Evolutionary conservation across 495 filamentous ascomycete genomes (phyloP), one percentile per base, ranked within the genome.

Genomic region (Glonium stellatum): DNA sequence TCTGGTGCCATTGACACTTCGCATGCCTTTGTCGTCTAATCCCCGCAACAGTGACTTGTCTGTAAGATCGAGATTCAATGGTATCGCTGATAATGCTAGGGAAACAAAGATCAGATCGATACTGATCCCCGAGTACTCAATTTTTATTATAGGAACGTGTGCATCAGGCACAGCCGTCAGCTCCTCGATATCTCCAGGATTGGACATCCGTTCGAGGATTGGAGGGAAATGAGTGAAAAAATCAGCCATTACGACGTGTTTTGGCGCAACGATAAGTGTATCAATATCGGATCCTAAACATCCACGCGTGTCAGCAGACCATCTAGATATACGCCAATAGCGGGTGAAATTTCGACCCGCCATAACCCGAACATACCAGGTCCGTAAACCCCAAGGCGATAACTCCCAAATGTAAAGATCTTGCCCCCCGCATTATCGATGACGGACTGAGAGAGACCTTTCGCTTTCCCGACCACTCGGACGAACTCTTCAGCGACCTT

Each of bases 331-430:
- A 22, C 46, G 23, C 4, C 46, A 57, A 22, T 21, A 50, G 19
- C 25, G 19, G 1, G n/a, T n/a, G 10, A 21, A 51, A 31, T 41
- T n/a, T 23, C 11, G 18, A 37, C 8, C 27, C 4, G 8, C 5
- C 9, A n/a, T 6, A 51, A 11, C 8, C 9, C 27, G 18, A 21
- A 67, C 78, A 61, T 69, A 87, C 84, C 83, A 54, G 93, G 93
- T 1, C 91, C 92, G 76, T 91, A 96, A 46, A 96, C 93, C 44
- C 95, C 95, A 9, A 98, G 76, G 27, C 89, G 83, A 72, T 89
- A 98, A 74, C 95, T 97, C 54, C 93, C 93, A 73, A 88, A 98
- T 0, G 95, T 91, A 70, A 92, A 95, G 42, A 98, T 84, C 74
- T 91, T 89, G 39, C 91, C 95, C 46, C 90, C 89, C 0, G 89